phyloP scores from a whole-genome alignment of 164 flowering plant genomes.

The Chloranthus sessilifolius region DNA sequence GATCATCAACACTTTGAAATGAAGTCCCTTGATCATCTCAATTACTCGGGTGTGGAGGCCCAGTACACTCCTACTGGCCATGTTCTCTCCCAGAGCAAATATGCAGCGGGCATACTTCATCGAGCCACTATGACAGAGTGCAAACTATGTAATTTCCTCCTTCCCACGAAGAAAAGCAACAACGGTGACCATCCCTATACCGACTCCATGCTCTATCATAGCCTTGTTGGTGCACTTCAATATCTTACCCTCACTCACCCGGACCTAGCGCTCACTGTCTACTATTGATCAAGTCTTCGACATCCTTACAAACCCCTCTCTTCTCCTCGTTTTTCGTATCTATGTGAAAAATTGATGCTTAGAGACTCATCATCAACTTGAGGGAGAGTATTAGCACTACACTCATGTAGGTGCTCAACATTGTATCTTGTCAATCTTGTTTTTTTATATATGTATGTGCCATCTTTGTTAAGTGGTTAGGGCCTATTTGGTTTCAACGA shows the following conservation, averaged over 20 bases:
- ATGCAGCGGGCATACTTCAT: not conserved
- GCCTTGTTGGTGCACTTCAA: not conserved
- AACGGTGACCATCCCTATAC: not conserved
- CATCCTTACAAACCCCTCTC: too few relatives aligned
- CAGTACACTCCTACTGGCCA: not conserved
- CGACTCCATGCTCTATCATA: not conserved
- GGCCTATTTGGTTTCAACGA: too few relatives aligned
- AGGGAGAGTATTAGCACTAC: too few relatives aligned
- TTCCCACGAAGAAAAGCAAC: not conserved
- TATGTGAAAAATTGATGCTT: too few relatives aligned
- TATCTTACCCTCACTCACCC: not conserved
- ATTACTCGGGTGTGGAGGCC: not conserved
- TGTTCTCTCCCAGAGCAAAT: not conserved
- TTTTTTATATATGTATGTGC: too few relatives aligned
- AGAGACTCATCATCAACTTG: too few relatives aligned
- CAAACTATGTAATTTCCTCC: not conserved
- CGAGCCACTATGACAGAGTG: not conserved
- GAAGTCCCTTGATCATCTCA: not conserved
- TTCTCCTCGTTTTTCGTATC: too few relatives aligned
- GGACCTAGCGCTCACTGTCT: not conserved
- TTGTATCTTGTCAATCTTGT: too few relatives aligned
- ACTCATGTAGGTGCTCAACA: too few relatives aligned
- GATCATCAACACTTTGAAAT: not conserved
- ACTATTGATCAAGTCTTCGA: too few relatives aligned
- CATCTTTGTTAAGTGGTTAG: too few relatives aligned